phyloP scores from a whole-genome alignment of 768 basidiomycete genomes.

The Mrakia blollopis region DNA sequence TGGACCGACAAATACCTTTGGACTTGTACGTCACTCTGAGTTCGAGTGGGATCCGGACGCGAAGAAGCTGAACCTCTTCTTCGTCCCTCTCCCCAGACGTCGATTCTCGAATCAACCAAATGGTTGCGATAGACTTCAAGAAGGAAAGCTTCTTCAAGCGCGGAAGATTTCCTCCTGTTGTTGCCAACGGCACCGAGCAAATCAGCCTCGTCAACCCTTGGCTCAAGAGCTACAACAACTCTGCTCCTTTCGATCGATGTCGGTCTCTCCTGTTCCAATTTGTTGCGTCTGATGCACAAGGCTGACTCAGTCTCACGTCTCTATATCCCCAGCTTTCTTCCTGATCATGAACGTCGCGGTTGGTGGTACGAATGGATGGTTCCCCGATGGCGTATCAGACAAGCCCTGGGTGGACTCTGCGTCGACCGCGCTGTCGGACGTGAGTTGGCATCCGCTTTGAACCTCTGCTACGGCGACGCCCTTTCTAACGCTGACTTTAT shows the following conservation, averaged over 20 bases:
- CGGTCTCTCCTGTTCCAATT: constrained; percentile 38
- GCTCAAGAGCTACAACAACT: constrained; percentile 52
- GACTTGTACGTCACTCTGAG: constrained; percentile 41
- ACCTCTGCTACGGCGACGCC: constrained; percentile 21
- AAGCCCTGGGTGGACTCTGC: constrained; percentile 46
- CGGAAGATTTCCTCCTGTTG: constrained; percentile 63
- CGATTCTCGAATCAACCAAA: constrained; percentile 68
- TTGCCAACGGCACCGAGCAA: constrained; percentile 55
- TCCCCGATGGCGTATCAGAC: constrained; percentile 71
- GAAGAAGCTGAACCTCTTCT: neutral
- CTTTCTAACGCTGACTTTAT: neutral
- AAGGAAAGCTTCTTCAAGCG: constrained; percentile 67
- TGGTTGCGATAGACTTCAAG: constrained; percentile 64
- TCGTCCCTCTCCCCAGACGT: constrained; percentile 49
- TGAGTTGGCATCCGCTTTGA: neutral
- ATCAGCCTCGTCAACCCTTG: constrained; percentile 55
- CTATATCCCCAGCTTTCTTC: constrained; percentile 55
- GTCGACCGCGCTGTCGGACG: constrained; percentile 35
- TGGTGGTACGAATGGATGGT: constrained; percentile 82
- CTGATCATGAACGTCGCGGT: constrained; percentile 73
- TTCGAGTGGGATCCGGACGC: neutral
- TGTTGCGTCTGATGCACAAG: too few relatives aligned
- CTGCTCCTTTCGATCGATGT: constrained; percentile 82
- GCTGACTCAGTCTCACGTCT: neutral
- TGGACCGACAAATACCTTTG: constrained; percentile 78